These are phyloP conservation scores for Pterulicium gracile DNA, from an alignment of 1,284 basidiomycete species.

Conservation along the genomic window DNA sequence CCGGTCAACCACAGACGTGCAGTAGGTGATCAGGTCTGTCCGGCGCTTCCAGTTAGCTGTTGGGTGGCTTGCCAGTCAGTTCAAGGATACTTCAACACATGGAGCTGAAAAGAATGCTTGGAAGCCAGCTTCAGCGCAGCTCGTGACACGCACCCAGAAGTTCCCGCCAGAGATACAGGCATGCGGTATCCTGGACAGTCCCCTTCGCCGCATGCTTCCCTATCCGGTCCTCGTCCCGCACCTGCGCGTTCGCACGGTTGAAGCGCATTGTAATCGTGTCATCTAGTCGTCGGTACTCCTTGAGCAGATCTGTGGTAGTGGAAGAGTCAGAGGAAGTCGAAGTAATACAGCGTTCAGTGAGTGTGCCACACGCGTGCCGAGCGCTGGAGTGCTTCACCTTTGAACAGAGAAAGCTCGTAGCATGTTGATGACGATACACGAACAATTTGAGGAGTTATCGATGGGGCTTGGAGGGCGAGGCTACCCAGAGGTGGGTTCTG, in stretches of 20 bases:
- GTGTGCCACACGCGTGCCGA: conserved; percentile 5
- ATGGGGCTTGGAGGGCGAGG: conserved; percentile 55
- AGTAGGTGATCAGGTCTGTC: conserved; percentile 72
- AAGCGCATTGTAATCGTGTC: conserved; percentile 77
- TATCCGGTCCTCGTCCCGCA: conserved; percentile 60
- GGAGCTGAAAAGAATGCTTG: too few relatives aligned
- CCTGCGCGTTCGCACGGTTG: conserved; percentile 73
- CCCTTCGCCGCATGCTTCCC: conserved; percentile 27
- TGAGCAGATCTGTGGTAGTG: conserved; percentile 58
- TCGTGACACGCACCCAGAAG: conserved; percentile 53
- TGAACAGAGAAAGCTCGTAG: conserved; percentile 72
- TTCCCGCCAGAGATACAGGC: conserved; percentile 72
- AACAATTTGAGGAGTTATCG: conserved; percentile 44
- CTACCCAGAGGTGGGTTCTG: conserved; percentile 40
- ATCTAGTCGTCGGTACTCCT: conserved; percentile 78
- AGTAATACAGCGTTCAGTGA: not conserved
- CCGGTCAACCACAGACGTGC: conserved; percentile 59
- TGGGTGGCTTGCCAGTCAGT: too few relatives aligned
- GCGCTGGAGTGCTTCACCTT: conserved; percentile 65
- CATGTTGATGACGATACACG: conserved; percentile 65
- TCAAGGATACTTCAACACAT: too few relatives aligned
- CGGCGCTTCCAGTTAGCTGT: conserved; percentile 78
- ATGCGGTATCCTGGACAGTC: conserved; percentile 61
- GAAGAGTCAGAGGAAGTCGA: not conserved
- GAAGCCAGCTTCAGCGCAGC: too few relatives aligned